Evolutionary conservation across 2,329 filamentous ascomycete genomes (phyloP).

Genomic region (Penicillium sp.): DNA sequence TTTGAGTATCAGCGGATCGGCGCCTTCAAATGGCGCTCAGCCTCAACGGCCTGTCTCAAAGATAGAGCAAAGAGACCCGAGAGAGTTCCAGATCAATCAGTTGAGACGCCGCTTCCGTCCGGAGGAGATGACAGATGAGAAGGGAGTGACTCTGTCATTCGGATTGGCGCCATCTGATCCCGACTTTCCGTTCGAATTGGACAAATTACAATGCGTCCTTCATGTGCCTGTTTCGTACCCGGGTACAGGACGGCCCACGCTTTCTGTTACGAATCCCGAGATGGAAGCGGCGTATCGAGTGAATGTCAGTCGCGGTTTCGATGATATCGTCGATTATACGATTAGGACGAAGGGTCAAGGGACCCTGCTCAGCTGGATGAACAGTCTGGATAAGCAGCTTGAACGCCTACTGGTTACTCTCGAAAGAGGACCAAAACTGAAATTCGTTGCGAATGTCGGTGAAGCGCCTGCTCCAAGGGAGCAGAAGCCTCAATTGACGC

Average conservation of each 20-base stretch:
- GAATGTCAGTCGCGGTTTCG: slow-evolving; percentile 75
- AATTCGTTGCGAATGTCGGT: slow-evolving; percentile 61
- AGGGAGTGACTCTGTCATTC: slow-evolving; percentile 61
- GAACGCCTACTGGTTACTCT: slow-evolving; percentile 68
- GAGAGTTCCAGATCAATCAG: slow-evolving; percentile 73
- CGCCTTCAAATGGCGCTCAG: slow-evolving; percentile 33
- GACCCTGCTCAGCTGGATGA: slow-evolving; percentile 65
- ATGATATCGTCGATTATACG: slow-evolving; percentile 57
- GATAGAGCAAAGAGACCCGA: slow-evolving; percentile 64
- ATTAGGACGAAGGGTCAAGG: slow-evolving; percentile 42
- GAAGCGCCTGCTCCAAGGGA: slow-evolving; percentile 28
- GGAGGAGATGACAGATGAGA: slow-evolving; percentile 45
- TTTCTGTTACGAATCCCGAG: slow-evolving; percentile 66
- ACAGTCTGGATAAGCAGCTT: slow-evolving; percentile 69
- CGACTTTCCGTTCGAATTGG: slow-evolving; percentile 77
- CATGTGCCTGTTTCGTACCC: slow-evolving; percentile 66
- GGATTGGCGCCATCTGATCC: slow-evolving; percentile 72
- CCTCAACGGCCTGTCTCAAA: slow-evolving; percentile 65
- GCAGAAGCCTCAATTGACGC: slow-evolving; percentile 5
- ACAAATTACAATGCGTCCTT: slow-evolving; percentile 65
- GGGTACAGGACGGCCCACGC: slow-evolving; percentile 49
- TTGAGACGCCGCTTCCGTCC: slow-evolving; percentile 64
- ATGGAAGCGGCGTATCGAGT: slow-evolving; percentile 70
- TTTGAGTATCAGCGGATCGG: slow-evolving; percentile 25
- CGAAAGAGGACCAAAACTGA: slow-evolving; percentile 70